Evolutionary conservation across 2,329 filamentous ascomycete genomes (phyloP).

Genomic region (Trichoderma gracile): DNA sequence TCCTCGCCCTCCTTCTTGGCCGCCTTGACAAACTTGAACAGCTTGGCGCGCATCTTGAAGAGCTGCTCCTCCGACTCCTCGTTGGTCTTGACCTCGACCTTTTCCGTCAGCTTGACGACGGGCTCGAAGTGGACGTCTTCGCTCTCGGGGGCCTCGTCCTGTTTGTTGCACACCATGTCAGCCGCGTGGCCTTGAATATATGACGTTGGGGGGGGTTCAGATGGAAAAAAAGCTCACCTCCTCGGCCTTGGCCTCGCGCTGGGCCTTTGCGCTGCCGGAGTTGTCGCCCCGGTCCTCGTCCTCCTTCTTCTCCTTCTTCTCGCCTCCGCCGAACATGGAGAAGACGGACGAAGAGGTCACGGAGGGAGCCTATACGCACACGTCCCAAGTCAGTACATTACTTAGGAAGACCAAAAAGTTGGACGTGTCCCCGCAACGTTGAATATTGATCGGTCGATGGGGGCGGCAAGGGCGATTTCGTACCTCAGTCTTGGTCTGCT

Average conservation of each 20-base stretch:
- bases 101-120: constrained; percentile 92
- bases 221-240: constrained; percentile 52
- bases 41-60: constrained; percentile 99
- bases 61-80: constrained; percentile 96
- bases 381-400: neutral
- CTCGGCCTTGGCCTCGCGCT: constrained; percentile 58
- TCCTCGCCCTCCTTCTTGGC: constrained; percentile 26
- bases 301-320: constrained; percentile 95
- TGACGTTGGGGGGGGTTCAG: too few species aligned
- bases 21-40: constrained; percentile 96
- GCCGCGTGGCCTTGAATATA: too few species aligned
- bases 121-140: constrained; percentile 97
- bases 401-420: neutral
- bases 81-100: constrained; percentile 96
- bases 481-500: constrained; percentile 41
- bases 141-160: constrained; percentile 81
- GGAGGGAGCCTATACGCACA: constrained; percentile 32
- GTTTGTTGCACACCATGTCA: constrained; percentile 18
- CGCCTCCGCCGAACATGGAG: constrained; percentile 97
- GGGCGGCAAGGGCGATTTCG: neutral
- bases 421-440: neutral
- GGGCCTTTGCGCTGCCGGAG: constrained; percentile 84
- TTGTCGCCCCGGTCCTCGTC: constrained; percentile 79
- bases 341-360: constrained; percentile 72
- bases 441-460: neutral